These are phyloP conservation scores for Nidularia pulvinata DNA, from an alignment of 768 basidiomycete species.

Conservation along the genomic window DNA sequence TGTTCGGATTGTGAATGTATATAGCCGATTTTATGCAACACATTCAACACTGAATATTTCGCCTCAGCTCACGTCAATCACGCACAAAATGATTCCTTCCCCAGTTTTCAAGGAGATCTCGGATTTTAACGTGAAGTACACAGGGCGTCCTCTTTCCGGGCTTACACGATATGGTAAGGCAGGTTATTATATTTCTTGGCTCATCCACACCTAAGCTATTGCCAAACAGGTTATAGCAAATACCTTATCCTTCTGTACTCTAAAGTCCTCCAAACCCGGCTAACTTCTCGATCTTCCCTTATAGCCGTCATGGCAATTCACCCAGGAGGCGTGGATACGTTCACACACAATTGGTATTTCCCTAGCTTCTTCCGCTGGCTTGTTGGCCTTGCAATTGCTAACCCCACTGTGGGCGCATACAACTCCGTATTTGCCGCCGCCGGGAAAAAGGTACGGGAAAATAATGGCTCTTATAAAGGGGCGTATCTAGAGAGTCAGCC, in stretches of 20 bases:
- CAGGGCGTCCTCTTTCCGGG: slow-evolving; percentile 7
- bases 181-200: background rate
- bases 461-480: slow-evolving; percentile 5
- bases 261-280: background rate
- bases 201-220: background rate
- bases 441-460: slow-evolving; percentile 12
- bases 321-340: slow-evolving; percentile 26
- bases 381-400: slow-evolving; percentile 12
- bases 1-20: slow-evolving; percentile 17
- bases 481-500: slow-evolving; percentile 9
- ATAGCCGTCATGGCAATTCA: slow-evolving; percentile 17
- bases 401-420: slow-evolving; percentile 18
- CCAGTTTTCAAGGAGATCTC: slow-evolving; percentile 11
- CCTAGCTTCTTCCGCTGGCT: slow-evolving; percentile 5
- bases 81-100: slow-evolving; percentile 11
- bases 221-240: slow-evolving; percentile 12
- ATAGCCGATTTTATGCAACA: background rate
- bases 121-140: slow-evolving; percentile 14
- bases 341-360: slow-evolving; percentile 16
- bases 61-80: slow-evolving; percentile 13
- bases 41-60: background rate
- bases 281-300: slow-evolving; percentile 2
- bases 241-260: slow-evolving; percentile 8
- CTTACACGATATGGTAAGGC: slow-evolving; percentile 13
- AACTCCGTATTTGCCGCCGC: slow-evolving; percentile 25